These are phyloP conservation scores for Claviceps arundinis DNA, from an alignment of 2,329 filamentous ascomycete genomes.

Conservation along the genomic window DNA sequence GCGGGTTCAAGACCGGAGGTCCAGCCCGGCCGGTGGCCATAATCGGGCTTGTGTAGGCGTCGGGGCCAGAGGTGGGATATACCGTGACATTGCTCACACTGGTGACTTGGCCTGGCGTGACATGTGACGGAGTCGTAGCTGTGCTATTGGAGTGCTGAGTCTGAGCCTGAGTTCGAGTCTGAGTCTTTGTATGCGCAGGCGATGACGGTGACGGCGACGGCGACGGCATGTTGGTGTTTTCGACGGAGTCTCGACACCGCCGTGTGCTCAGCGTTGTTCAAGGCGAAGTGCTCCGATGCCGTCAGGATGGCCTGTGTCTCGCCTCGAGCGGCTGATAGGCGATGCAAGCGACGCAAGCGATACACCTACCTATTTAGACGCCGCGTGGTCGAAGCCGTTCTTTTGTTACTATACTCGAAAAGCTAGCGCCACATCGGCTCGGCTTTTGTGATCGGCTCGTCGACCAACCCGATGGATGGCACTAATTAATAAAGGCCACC, in stretches of 20 bases:
- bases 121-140: constrained; percentile 6
- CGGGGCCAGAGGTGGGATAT: constrained; percentile 26
- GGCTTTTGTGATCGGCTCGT: background rate
- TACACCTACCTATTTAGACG: background rate
- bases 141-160: constrained; percentile 9
- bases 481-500: background rate
- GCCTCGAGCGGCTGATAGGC: background rate
- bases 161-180: background rate
- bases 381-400: background rate
- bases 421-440: background rate
- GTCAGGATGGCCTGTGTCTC: background rate
- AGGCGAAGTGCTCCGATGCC: background rate
- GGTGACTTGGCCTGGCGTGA: constrained; percentile 7
- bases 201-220: constrained; percentile 12
- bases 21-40: constrained; percentile 18
- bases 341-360: background rate
- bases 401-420: background rate
- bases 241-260: constrained; percentile 11
- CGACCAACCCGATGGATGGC: background rate
- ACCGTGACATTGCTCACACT: constrained; percentile 19
- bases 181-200: constrained; percentile 1
- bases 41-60: constrained; percentile 24
- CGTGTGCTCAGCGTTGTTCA: background rate
- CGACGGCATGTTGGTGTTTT: constrained; percentile 11
- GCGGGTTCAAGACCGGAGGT: constrained; percentile 28